Percentiles rank a stretch among this genome's conserved stretches.
Evolutionary conservation across 2,329 filamentous ascomycete species (phyloP).

Genomic region (Helminthosporium solani): DNA sequence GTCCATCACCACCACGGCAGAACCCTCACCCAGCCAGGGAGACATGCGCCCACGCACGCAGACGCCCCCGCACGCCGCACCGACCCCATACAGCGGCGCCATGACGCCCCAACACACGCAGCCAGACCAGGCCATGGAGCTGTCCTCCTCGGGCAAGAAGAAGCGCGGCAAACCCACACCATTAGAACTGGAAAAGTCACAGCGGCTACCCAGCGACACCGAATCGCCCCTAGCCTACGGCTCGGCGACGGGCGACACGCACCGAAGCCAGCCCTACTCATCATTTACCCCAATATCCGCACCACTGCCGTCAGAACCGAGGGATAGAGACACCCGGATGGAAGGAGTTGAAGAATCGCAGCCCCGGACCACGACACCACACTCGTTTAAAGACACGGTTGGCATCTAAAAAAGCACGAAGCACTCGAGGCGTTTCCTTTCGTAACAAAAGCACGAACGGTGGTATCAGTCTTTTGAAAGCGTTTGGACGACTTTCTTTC

Average conservation of each 20-base stretch:
- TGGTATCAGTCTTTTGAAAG: conserved; percentile 42
- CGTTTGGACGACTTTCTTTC: conserved; percentile 41
- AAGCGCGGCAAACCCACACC: conserved; percentile 34
- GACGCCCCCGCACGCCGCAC: conserved; percentile 29
- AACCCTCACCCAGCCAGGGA: conserved; percentile 19
- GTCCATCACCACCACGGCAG: conserved; percentile 32
- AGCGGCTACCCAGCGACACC: conserved; percentile 27
- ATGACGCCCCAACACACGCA: conserved; percentile 34
- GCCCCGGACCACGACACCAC: conserved; percentile 43
- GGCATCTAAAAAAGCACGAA: conserved; percentile 39
- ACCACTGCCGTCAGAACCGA: conserved; percentile 35
- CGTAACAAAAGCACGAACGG: conserved; percentile 40
- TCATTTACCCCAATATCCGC: conserved; percentile 41
- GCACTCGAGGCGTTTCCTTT: conserved; percentile 25
- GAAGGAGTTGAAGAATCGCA: conserved; percentile 42
- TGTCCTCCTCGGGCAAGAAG: conserved; percentile 39
- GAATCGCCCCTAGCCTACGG: conserved; percentile 35
- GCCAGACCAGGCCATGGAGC: conserved; percentile 27
- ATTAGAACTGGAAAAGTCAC: conserved; percentile 33
- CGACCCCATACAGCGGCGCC: conserved; percentile 17
- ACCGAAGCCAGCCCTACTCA: conserved; percentile 32
- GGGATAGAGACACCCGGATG: conserved; percentile 37
- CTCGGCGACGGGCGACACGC: conserved; percentile 24
- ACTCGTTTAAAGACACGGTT: conserved; percentile 47
- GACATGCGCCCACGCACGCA: conserved; percentile 28